Evolutionary conservation across 352 stramenopile genomes (phyloP), one percentile per base, ranked within the genome.

Genomic region (Globisporangium ultimum): DNA sequence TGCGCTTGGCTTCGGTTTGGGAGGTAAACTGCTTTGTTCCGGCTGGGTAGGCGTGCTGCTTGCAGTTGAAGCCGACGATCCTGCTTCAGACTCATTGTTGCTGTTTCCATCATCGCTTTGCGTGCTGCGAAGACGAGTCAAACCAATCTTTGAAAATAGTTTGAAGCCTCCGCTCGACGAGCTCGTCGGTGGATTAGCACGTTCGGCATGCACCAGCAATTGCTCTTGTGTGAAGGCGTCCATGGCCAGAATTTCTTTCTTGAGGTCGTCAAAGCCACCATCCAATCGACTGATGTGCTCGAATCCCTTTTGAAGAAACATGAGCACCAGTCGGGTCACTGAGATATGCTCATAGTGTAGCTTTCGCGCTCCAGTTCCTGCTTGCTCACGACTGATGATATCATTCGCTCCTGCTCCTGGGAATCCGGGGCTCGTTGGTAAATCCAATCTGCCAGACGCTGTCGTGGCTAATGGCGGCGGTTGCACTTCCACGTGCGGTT

Each of bases 261-360:
- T 84, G n/a, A 96, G 65, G 41, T 89, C 80, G 2, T 90, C 82
- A 54, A 95, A 94, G 0, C 88, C 84, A 18, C 87, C 87, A 21
- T 92, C 80, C 0, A 96, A 62, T 10, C 83, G 79, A 55, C 87
- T 94, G 17, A 96, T 86, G 48, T 93, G 84, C 61, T 91, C 82
- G 48, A 95, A 96, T 0, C 84, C 87, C 11, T 93, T 91, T 55
- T 95, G 81, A 12, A 95, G 64, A 54, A 96, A 95, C 72, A 95
- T 87, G 9, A 94, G 56, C 41, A 95, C 81, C 2, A 96, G 65
- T 17, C 83, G 78, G 13, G 83, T 92, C 48, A 95, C 76, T 3
- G 80, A 82, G 32, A 91, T 76, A 52, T 95, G 78, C 41, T 95
- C 72, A 22, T 68, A 63, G 22, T 77, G 55, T 0, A 74, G 13